Percentiles rank a stretch among this genome's conserved stretches.
phyloP scores from a whole-genome alignment of 305 asterid species.

The Nicotiana rustica region DNA sequence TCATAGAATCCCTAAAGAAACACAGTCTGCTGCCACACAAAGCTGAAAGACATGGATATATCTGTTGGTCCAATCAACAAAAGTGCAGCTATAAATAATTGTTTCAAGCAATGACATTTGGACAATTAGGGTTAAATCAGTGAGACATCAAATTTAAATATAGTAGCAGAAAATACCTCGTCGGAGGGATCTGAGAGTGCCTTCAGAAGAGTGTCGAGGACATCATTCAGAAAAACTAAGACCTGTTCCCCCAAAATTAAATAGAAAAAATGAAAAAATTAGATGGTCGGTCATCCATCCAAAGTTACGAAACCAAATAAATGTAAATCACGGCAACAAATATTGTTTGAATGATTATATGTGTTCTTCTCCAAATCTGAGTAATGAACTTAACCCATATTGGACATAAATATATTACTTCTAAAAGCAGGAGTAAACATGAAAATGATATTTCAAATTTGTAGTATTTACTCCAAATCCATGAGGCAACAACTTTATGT shows the following conservation, averaged over 20 bases:
- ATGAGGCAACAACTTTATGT: too few relatives aligned
- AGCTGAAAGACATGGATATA: not conserved
- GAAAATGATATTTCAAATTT: too few relatives aligned
- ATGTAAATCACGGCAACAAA: not conserved
- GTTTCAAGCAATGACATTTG: too few relatives aligned
- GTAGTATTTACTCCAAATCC: too few relatives aligned
- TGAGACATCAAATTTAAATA: not conserved
- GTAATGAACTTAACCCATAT: too few relatives aligned
- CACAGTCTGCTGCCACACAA: slow-evolving; percentile 8
- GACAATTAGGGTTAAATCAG: too few relatives aligned
- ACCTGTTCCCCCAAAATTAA: slow-evolving; percentile 65
- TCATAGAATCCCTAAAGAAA: slow-evolving; percentile 6
- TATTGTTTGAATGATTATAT: too few relatives aligned
- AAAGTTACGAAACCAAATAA: not conserved
- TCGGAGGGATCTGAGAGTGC: slow-evolving; percentile 98
- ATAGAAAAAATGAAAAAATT: slow-evolving; percentile 22
- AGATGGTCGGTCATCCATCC: slow-evolving; percentile 33
- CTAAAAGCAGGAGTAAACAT: too few relatives aligned
- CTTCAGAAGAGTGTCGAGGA: slow-evolving; percentile 86
- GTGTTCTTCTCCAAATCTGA: too few relatives aligned
- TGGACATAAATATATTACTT: too few relatives aligned
- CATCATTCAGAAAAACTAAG: slow-evolving; percentile 78
- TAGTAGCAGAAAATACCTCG: slow-evolving; percentile 66
- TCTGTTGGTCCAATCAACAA: not conserved
- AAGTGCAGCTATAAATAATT: not conserved